phyloP scores from a whole-genome alignment of 2,329 filamentous ascomycete genomes.

The Aspergillus sp. region DNA sequence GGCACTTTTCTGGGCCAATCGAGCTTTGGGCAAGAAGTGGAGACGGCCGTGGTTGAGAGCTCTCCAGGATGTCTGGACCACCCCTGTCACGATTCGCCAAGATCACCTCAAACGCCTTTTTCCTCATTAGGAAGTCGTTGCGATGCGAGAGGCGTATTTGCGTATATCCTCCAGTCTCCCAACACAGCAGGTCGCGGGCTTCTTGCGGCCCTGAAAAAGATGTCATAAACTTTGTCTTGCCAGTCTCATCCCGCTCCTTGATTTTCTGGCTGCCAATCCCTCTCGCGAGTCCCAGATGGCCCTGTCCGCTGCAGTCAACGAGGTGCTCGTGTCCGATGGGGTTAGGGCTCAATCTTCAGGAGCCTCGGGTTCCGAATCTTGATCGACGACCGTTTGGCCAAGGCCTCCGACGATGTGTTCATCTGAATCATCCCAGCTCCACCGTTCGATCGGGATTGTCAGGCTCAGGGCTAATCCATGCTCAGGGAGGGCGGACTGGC shows the following conservation, averaged over 20 bases:
- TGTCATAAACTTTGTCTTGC: too few relatives aligned
- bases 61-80: background rate
- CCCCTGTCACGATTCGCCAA: background rate
- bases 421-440: background rate
- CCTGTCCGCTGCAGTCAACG: too few relatives aligned
- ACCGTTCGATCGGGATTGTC: conserved; percentile 2
- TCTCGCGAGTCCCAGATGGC: too few relatives aligned
- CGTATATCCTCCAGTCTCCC: background rate
- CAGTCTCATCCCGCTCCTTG: too few relatives aligned
- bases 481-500: too few relatives aligned
- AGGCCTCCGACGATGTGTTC: background rate
- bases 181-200: background rate
- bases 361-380: background rate
- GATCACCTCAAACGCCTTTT: background rate
- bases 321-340: background rate
- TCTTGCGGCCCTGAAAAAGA: too few relatives aligned
- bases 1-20: background rate
- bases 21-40: background rate
- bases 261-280: too few relatives aligned
- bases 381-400: background rate
- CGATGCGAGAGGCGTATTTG: background rate
- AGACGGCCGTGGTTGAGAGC: background rate
- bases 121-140: conserved; percentile 3
- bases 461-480: background rate
- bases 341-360: background rate